Conservation (phyloP, 371 early-diverging fungal species). For the Chytridium lagenaria region DNA sequence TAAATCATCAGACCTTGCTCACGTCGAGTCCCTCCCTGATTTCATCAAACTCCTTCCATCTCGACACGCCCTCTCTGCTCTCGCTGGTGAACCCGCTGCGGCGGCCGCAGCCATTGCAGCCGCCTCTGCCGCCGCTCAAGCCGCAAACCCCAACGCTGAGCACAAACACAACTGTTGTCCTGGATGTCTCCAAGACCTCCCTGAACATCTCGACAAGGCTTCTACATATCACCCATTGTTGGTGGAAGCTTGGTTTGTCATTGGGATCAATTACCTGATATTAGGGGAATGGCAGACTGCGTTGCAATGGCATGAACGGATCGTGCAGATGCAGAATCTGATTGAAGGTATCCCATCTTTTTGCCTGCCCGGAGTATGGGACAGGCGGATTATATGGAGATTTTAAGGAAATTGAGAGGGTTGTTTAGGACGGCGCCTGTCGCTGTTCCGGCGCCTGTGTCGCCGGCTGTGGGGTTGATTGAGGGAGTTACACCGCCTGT, state of each 20-base stretch:
- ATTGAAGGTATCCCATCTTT: constrained; percentile 48
- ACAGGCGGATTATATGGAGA: constrained; percentile 46
- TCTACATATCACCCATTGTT: constrained; percentile 45
- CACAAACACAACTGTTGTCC: constrained; percentile 1
- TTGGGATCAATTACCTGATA: constrained; percentile 41
- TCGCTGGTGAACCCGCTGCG: no score
- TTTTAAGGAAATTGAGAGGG: constrained; percentile 27
- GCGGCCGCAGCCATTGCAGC: no score
- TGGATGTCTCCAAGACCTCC: not conserved
- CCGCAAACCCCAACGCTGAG: not conserved
- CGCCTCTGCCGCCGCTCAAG: not conserved
- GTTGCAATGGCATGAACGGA: constrained; percentile 37
- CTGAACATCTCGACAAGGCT: not conserved
- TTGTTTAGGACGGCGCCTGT: not conserved
- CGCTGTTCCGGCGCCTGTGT: not conserved
- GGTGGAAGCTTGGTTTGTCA: constrained; percentile 44
- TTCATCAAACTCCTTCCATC: constrained; percentile 19
- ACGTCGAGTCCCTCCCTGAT: constrained; percentile 20
- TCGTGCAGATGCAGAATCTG: constrained; percentile 19
- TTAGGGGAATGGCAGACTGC: constrained; percentile 40
- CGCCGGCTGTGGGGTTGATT: constrained; percentile 1
- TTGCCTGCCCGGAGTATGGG: constrained; percentile 42
- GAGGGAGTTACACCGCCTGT: no score
- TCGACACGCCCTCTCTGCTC: not conserved
- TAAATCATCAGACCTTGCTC: not conserved